Evolutionary conservation across 1,139 yeast species (phyloP), one percentile per base, ranked within the genome.

Genomic region (Nakaseomyces nivariensis): DNA sequence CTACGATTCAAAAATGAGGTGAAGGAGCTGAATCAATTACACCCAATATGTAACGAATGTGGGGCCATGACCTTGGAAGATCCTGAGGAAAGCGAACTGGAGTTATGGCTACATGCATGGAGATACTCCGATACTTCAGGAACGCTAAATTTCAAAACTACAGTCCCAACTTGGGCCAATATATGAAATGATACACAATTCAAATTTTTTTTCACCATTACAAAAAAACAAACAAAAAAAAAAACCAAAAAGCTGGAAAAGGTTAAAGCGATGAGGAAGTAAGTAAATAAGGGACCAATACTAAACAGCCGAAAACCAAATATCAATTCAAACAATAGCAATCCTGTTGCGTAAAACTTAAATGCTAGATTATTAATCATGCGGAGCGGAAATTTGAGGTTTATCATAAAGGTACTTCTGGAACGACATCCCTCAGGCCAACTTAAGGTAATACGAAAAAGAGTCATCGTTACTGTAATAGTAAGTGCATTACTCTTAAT

Each of bases 131-230:
- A 67, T n/a, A 60, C 57, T 3, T 55, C 54, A 3, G 55, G 57
- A 6, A 85, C 94, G 88, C 55, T 59, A 45, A 69, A 78, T 3
- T 85, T 82, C 64, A 74, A 79, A 54, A 87, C 96, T 0, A 78
- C 76, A 5, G 70, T 78, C 46, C 97, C 97, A 0, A 78, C 75
- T 7, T 90, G 97, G 97, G 90, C 52, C 11, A 27, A 47, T 9
- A 48, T 29, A 36, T 29, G 31, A 29, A 9, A 29, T 29, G 9
- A 29, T 29, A 17, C 31, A 7, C 9, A 29, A 13, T 17, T 36
- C 25, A 17, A 33, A 8, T 1, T 3, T 11, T 33, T 32, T 33
- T 33, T 33, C 36, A n/a, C 36, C n/a, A 33, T 8, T 5, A 36
- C 3, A 17, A 17, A 17, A 36, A 36, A 13, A 9, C n/a, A 33